These are phyloP conservation scores for Eucalyptus virginea DNA, from an alignment of 345 rosid species.

Conservation along the genomic window DNA sequence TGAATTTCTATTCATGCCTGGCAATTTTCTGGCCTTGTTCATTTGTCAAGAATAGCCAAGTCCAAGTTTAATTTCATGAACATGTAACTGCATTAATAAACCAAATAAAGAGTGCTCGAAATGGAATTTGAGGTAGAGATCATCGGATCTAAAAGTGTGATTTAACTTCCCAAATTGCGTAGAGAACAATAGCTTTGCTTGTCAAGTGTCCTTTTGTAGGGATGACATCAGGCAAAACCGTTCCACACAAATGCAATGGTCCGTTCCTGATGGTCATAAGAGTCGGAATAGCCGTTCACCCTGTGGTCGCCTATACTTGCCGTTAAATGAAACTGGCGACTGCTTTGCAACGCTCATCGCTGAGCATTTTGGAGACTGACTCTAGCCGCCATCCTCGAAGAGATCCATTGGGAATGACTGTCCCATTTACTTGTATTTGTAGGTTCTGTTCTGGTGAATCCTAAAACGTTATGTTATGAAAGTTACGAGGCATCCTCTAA, in stretches of 20 bases:
- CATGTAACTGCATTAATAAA: background rate
- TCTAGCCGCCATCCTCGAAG: background rate
- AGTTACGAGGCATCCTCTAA: background rate
- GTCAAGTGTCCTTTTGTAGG: background rate
- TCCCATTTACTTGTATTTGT: background rate
- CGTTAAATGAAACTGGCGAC: background rate
- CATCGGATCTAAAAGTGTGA: background rate
- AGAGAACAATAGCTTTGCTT: background rate
- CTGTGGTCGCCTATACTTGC: background rate
- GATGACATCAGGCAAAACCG: background rate
- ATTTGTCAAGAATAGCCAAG: background rate
- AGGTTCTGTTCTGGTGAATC: background rate
- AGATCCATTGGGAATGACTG: background rate
- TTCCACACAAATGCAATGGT: background rate
- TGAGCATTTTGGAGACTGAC: background rate
- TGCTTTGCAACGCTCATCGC: background rate
- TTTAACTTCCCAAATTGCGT: background rate
- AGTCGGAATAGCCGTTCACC: background rate
- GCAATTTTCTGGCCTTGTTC: background rate
- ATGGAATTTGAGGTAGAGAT: background rate
- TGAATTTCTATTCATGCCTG: background rate
- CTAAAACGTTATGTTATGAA: background rate
- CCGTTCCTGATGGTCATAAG: background rate
- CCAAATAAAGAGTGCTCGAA: background rate
- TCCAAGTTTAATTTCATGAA: background rate